Percentiles rank a stretch among this genome's conserved stretches.
Evolutionary conservation across 768 basidiomycete species (phyloP).

Genomic region (Hericium rajendrae): DNA sequence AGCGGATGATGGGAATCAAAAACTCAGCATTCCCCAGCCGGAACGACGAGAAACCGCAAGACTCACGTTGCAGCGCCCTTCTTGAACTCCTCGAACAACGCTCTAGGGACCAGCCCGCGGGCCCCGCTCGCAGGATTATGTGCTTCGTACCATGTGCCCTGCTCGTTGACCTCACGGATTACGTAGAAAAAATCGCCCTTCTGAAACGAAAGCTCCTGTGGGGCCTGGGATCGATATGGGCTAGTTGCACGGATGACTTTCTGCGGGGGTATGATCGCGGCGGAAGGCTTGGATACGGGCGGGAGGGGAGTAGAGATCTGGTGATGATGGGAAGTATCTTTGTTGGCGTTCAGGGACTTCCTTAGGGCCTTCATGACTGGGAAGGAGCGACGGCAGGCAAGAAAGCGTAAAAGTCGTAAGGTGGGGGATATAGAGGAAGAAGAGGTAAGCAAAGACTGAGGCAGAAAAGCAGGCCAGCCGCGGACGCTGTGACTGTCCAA

Average conservation of each 20-base stretch:
- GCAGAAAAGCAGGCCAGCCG: constrained; percentile 17
- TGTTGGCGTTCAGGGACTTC: constrained; percentile 68
- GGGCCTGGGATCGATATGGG: constrained; percentile 54
- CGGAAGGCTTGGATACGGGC: constrained; percentile 57
- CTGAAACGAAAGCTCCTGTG: constrained; percentile 81
- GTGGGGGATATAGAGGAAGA: constrained; percentile 15
- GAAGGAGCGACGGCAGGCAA: constrained; percentile 5
- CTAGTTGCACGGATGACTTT: constrained; percentile 87
- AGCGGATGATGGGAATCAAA: constrained; percentile 3
- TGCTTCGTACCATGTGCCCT: constrained; percentile 79
- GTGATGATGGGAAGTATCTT: constrained; percentile 48
- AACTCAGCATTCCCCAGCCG: neutral
- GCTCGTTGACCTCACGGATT: constrained; percentile 54
- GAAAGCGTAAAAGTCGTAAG: constrained; percentile 13
- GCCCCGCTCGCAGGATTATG: constrained; percentile 89
- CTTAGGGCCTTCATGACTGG: constrained; percentile 70
- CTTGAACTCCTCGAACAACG: constrained; percentile 84
- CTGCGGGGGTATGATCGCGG: constrained; percentile 75
- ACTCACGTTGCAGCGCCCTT: constrained; percentile 62
- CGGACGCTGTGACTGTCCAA: constrained; percentile 4
- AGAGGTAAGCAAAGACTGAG: constrained; percentile 16
- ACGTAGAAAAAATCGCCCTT: constrained; percentile 99
- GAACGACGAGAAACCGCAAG: neutral
- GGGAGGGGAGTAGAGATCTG: constrained; percentile 63
- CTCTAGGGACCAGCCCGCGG: constrained; percentile 81